phyloP scores from a whole-genome alignment of 768 basidiomycete species.

The Trametes cingulata region DNA sequence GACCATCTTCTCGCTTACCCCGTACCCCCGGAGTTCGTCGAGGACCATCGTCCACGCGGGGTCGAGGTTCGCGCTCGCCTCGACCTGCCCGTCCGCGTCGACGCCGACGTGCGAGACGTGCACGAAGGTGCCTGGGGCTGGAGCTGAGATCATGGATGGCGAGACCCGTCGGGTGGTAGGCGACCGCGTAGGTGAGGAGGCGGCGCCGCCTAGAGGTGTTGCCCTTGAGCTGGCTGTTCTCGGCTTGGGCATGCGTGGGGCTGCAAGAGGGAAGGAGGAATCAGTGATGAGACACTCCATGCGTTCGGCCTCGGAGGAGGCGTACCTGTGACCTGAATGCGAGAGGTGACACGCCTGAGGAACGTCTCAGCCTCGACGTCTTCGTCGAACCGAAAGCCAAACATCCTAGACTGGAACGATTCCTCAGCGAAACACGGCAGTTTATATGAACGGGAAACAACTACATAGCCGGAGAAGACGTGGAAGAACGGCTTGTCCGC shows the following conservation, averaged over 20 bases:
- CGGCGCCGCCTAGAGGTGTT: not conserved
- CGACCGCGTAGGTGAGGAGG: not conserved
- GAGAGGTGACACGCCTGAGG: slow-evolving; percentile 58
- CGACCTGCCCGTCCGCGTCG: slow-evolving; percentile 49
- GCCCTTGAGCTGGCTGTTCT: not conserved
- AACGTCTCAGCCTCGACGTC: slow-evolving; percentile 60
- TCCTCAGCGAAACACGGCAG: slow-evolving; percentile 24
- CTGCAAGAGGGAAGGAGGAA: not conserved
- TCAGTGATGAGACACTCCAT: not conserved
- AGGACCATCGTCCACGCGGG: slow-evolving; percentile 49
- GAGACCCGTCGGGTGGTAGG: slow-evolving; percentile 28
- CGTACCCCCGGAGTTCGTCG: slow-evolving; percentile 42
- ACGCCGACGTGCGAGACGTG: slow-evolving; percentile 69
- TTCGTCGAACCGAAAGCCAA: slow-evolving; percentile 59
- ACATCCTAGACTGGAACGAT: slow-evolving; percentile 41
- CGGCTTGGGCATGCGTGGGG: slow-evolving; percentile 1
- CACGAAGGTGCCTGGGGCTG: slow-evolving; percentile 60
- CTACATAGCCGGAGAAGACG: slow-evolving; percentile 80
- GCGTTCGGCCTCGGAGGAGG: not conserved
- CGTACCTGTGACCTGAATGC: slow-evolving; percentile 47
- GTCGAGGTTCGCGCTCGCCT: slow-evolving; percentile 54
- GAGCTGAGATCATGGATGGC: slow-evolving; percentile 55
- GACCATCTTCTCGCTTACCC: slow-evolving; percentile 35
- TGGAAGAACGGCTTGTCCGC: slow-evolving; percentile 93
- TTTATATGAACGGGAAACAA: not conserved